Evolutionary conservation across 257 asterid genomes (phyloP).

Genomic region (Penstemon davidsonii): DNA sequence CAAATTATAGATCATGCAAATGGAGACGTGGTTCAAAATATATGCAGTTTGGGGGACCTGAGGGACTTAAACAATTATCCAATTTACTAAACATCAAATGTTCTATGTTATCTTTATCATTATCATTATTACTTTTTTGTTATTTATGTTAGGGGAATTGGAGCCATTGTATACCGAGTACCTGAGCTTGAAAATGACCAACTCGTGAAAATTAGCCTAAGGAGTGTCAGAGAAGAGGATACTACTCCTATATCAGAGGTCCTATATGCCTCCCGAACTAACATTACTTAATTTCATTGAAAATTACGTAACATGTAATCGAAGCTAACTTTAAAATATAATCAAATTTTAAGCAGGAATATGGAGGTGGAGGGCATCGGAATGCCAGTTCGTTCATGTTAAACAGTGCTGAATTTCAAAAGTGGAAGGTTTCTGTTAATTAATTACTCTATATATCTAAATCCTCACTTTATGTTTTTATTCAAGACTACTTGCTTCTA

Average conservation of each 20-base stretch:
- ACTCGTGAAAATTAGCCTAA: conserved; percentile 70
- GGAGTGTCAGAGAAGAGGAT: conserved; percentile 69
- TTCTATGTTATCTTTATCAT: neutral
- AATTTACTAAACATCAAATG: neutral
- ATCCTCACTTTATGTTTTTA: conserved; percentile 2
- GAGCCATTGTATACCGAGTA: conserved; percentile 80
- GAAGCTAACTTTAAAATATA: conserved; percentile 14
- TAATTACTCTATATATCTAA: conserved; percentile 7
- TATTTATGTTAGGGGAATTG: conserved; percentile 59
- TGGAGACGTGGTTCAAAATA: neutral
- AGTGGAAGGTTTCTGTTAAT: conserved; percentile 44
- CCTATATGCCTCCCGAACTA: conserved; percentile 3
- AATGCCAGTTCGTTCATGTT: conserved; percentile 84
- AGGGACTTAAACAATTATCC: neutral
- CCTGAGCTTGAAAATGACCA: conserved; percentile 70
- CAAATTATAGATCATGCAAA: neutral
- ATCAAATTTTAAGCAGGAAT: conserved; percentile 46
- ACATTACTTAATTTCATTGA: neutral
- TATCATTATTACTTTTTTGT: neutral
- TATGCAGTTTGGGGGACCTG: neutral
- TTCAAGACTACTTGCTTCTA: conserved; percentile 25
- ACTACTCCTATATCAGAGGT: conserved; percentile 87
- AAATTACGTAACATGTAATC: conserved; percentile 14
- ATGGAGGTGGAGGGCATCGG: conserved; percentile 86
- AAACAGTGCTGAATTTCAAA: conserved; percentile 45